phyloP scores from a whole-genome alignment of 371 early-diverging fungal genomes.

The Nematocida major region DNA sequence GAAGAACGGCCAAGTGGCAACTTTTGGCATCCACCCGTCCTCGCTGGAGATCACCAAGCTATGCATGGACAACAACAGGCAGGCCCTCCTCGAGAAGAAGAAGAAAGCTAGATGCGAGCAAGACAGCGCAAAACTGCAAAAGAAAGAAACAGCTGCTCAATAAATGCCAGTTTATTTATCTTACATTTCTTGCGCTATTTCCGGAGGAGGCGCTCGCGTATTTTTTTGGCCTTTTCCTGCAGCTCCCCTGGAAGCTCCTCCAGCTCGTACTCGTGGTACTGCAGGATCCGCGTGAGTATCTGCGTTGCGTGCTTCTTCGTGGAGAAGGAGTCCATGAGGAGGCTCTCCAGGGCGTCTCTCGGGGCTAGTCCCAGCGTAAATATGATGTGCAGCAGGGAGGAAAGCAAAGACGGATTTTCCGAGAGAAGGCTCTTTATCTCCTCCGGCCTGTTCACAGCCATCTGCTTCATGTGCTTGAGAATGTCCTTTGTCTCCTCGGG shows the following conservation, averaged over 20 bases:
- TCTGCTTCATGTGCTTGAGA: slow-evolving; percentile 60
- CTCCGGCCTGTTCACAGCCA: slow-evolving; percentile 62
- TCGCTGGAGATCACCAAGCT: slow-evolving; percentile 60
- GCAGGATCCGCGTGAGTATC: slow-evolving; percentile 60
- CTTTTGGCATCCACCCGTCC: slow-evolving; percentile 61
- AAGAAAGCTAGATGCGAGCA: slow-evolving; percentile 16
- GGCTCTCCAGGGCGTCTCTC: slow-evolving; percentile 32
- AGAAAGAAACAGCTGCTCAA: neutral
- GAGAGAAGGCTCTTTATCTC: slow-evolving; percentile 60
- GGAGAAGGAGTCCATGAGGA: slow-evolving; percentile 58
- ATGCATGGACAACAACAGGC: slow-evolving; percentile 58
- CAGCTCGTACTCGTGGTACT: slow-evolving; percentile 60
- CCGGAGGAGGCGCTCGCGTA: slow-evolving; percentile 50
- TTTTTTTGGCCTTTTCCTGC: slow-evolving; percentile 54
- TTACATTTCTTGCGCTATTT: slow-evolving; percentile 23
- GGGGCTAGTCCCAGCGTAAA: slow-evolving; percentile 57
- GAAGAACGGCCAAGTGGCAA: slow-evolving; percentile 54
- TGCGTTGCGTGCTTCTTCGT: slow-evolving; percentile 58
- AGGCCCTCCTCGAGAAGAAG: slow-evolving; percentile 52
- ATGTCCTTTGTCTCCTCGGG: slow-evolving; percentile 63
- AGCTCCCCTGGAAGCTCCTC: slow-evolving; percentile 51
- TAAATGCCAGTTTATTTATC: neutral
- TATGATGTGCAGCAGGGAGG: slow-evolving; percentile 55
- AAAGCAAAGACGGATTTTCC: slow-evolving; percentile 58
- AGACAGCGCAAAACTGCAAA: slow-evolving; percentile 25